These are phyloP conservation scores for Fusarium tanahbumbuense DNA, from an alignment of 2,329 filamentous ascomycete genomes.

Conservation along the genomic window DNA sequence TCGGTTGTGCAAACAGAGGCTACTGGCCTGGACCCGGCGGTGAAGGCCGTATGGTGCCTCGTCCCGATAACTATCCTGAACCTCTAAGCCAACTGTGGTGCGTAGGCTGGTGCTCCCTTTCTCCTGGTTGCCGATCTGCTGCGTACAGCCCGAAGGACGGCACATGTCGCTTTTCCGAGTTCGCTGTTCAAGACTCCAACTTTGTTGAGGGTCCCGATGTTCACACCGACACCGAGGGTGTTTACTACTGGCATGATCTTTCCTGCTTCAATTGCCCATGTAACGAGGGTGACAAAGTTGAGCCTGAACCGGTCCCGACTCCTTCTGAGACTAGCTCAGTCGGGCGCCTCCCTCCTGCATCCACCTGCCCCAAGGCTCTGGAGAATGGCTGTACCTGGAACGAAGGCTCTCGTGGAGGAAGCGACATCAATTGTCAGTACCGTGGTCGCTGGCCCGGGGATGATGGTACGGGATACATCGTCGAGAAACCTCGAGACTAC, in stretches of 20 bases:
- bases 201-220: neutral
- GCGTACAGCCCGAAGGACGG: neutral
- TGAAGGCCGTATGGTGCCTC: neutral
- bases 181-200: constrained; percentile 7
- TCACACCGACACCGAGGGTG: neutral
- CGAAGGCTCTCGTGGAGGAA: neutral
- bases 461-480: constrained; percentile 2
- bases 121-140: neutral
- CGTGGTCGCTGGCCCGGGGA: constrained; percentile 8
- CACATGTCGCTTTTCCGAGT: neutral
- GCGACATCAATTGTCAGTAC: neutral
- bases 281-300: neutral
- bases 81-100: constrained; percentile 16
- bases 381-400: constrained; percentile 5
- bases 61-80: neutral
- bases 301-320: neutral
- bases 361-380: constrained; percentile 1
- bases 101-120: constrained; percentile 11
- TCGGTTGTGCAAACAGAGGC: constrained; percentile 2
- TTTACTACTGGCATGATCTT: constrained; percentile 20
- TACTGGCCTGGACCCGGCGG: constrained; percentile 1
- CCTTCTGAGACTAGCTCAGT: neutral
- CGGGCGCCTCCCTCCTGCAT: constrained; percentile 1
- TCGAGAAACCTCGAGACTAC: constrained; percentile 9
- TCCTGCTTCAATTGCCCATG: constrained; percentile 18